Base-by-base conservation (phyloP, 2,329 filamentous ascomycete genomes). In the Fusarium sulawesiense region DNA sequence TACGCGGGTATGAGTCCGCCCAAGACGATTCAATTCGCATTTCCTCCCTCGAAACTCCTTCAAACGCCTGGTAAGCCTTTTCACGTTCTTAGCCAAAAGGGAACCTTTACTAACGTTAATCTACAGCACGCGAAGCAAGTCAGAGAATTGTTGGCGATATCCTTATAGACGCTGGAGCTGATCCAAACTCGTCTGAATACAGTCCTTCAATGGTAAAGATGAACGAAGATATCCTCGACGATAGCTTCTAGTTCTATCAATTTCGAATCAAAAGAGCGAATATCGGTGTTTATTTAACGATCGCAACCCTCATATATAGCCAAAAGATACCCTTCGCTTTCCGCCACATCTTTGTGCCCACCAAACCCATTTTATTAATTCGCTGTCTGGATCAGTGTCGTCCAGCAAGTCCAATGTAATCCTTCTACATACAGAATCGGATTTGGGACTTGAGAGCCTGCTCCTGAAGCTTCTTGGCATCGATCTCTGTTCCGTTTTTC, bases 1-100 rank as follows among this genome's bases (percentile, higher is more conserved):
- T 90, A 91, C 62, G 87, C 87, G 9, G 93, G 91, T 8, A 91
- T 94, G 80, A 97, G 93, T 76, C 96, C 96, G 29, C 96, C 96
- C 1, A 98, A 98, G 84, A 96, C 93, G 13, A 94, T 97, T 64
- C 92, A 94, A 76, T 97, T 97, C 78, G 91, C 92, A 46, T 81
- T 97, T 49, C 92, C 92, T 53, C 91, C 91, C 56, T 92, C 90
- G 42, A 90, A 92, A 76, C 81, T 97, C 23, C 79, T 95, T 78
- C 93, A 94, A 78, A 97, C 93, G 50, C 93, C 93, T 67, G 91
- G 90, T 92, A 81, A 77, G 88, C 64, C 25, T 12, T 41, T 7
- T 21, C 20, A 11, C 12, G 4, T 12, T 21, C 18, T 51, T n/a
- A 6, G 3, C 10, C 7, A 5, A 13, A 29, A 16, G 9, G 30